Conservation (phyloP, 129 eudicot species). For the carrot (Daucus carota) region DH1_v3.0 NC_030389.2:16189001-16189500, state of each 20-base stretch:
- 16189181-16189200: neutral
- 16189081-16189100: conserved; percentile 89
- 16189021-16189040: neutral
- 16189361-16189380: neutral
- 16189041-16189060: conserved; percentile 21
- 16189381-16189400: neutral
- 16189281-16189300: conserved; percentile 93
- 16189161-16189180: too few species aligned
- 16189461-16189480: neutral
- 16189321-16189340: neutral
- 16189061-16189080: conserved; percentile 62
- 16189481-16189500: neutral
- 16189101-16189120: conserved; percentile 83
- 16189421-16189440: neutral
- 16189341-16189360: too few species aligned
- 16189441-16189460: neutral
- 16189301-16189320: conserved; percentile 48
- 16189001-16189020: neutral
- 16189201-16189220: neutral
- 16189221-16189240: conserved; percentile 9
- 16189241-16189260: conserved; percentile 90
- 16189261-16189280: conserved; percentile 97
- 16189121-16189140: conserved; percentile 78
- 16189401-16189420: neutral
- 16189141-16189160: neutral